These are phyloP conservation scores for Elymus sibiricus DNA, from an alignment of 176 grass and related monocot species.

Conservation along the genomic window DNA sequence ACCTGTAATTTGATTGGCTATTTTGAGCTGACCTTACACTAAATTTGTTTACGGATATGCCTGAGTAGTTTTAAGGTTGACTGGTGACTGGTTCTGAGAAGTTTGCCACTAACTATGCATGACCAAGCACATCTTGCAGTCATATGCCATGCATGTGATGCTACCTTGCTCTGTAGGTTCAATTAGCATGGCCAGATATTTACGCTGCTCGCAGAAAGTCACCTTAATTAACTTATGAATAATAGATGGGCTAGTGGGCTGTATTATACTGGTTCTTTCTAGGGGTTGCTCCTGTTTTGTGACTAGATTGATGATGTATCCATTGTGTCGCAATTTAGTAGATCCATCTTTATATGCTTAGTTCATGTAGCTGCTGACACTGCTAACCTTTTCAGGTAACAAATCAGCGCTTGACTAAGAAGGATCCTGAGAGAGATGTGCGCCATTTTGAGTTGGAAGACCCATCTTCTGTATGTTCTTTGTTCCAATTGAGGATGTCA, in stretches of 20 bases:
- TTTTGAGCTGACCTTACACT: neutral
- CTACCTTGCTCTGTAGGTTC: neutral
- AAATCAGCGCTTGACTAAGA: slow-evolving; percentile 51
- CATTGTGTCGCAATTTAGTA: no score
- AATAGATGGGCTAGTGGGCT: neutral
- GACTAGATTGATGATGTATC: neutral
- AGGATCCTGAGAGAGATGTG: slow-evolving; percentile 66
- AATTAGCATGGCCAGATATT: neutral
- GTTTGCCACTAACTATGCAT: neutral
- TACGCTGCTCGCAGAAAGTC: neutral
- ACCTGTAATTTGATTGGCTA: neutral
- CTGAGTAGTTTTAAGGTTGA: neutral
- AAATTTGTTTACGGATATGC: neutral
- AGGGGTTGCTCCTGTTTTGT: neutral
- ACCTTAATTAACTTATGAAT: neutral
- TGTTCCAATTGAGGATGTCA: slow-evolving; percentile 2
- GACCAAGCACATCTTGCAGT: neutral
- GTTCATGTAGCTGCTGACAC: neutral
- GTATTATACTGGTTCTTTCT: neutral
- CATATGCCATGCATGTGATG: neutral
- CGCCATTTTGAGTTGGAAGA: slow-evolving; percentile 77
- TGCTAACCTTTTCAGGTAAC: slow-evolving; percentile 32
- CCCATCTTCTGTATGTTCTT: slow-evolving; percentile 56
- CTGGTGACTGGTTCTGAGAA: neutral
- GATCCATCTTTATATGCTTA: neutral